Evolutionary conservation across 306 rosid genomes (phyloP).

Genomic region (Lathyrus tuberosus): DNA sequence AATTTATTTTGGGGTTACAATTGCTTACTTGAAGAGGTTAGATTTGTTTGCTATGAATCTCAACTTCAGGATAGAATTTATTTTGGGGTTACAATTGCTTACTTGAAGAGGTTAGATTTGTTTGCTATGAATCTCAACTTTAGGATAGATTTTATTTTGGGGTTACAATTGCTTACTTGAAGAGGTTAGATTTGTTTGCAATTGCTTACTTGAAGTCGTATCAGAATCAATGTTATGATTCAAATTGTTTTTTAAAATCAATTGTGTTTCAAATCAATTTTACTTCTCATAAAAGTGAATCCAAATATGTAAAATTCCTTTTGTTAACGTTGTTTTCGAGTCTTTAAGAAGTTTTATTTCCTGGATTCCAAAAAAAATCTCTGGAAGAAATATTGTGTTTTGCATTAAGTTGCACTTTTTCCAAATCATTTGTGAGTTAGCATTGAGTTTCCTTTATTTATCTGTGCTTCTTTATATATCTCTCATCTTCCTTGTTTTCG

Average conservation of each 20-base stretch:
- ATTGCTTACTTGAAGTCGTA: neutral
- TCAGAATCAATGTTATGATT: neutral
- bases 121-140: neutral
- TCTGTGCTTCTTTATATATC: neutral
- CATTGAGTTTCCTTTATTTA: neutral
- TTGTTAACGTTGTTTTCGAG: neutral
- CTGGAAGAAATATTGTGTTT: neutral
- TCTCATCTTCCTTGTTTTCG: neutral
- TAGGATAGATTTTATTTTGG: neutral
- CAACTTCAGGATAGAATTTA: neutral
- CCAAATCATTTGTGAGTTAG: neutral
- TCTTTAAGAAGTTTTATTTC: neutral
- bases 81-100: neutral
- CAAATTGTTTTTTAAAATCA: neutral
- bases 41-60: neutral
- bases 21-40: neutral
- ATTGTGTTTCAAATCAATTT: neutral
- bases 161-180: neutral
- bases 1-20: slow-evolving; percentile 1
- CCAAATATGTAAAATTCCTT: neutral
- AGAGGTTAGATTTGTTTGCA: no score
- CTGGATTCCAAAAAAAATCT: neutral
- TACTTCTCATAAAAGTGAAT: slow-evolving; percentile 2
- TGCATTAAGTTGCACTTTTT: neutral
- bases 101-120: neutral